phyloP scores from a whole-genome alignment of 2,329 filamentous ascomycete genomes.

The Paraphoma chrysanthemicola region DNA sequence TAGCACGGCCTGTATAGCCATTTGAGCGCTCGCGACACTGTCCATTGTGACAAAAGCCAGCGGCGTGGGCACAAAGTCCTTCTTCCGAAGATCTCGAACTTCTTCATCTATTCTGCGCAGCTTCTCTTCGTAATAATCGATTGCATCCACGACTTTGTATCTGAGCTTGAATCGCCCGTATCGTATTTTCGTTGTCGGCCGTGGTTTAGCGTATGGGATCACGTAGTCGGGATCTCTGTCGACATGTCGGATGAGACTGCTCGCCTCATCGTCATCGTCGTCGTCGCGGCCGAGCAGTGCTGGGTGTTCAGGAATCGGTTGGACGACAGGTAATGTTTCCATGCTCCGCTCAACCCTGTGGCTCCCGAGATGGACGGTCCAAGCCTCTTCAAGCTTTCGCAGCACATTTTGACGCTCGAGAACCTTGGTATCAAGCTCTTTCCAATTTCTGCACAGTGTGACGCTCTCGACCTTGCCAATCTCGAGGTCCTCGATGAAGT shows the following conservation, averaged over 20 bases:
- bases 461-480: conserved; percentile 92
- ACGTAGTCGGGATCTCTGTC: conserved; percentile 48
- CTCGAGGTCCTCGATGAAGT: conserved; percentile 83
- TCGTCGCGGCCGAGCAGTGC: conserved; percentile 34
- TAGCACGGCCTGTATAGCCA: conserved; percentile 93
- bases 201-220: conserved; percentile 53
- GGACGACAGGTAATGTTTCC: conserved; percentile 59
- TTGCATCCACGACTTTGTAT: conserved; percentile 80
- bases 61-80: conserved; percentile 78
- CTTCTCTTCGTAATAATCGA: conserved; percentile 92
- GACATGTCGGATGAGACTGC: conserved; percentile 64
- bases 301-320: conserved; percentile 51
- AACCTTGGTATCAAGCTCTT: conserved; percentile 77
- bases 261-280: conserved; percentile 65
- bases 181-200: conserved; percentile 77
- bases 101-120: conserved; percentile 79
- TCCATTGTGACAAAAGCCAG: conserved; percentile 98
- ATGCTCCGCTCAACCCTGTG: conserved; percentile 57
- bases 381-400: conserved; percentile 79
- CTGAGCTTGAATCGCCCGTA: conserved; percentile 78
- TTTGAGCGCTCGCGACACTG: conserved; percentile 88
- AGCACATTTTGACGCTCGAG: conserved; percentile 70
- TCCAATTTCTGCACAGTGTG: conserved; percentile 87
- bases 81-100: conserved; percentile 73
- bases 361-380: conserved; percentile 77